phyloP scores from a whole-genome alignment of 2,329 filamentous ascomycete genomes.

The Meredithiella fracta region DNA sequence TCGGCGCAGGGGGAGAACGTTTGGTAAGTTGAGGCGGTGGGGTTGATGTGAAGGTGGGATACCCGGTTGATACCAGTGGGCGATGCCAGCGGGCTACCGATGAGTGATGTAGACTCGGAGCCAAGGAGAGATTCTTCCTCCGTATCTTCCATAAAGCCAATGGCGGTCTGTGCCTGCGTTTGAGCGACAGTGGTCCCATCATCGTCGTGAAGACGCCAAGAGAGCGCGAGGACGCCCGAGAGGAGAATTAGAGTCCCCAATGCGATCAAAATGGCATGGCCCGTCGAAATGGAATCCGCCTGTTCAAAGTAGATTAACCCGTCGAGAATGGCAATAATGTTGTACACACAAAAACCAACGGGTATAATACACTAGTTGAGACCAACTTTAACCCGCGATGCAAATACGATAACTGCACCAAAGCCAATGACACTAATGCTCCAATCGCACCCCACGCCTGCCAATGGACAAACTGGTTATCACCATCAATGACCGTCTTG shows the following conservation, averaged over 20 bases:
- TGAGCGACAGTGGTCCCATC: conserved; percentile 30
- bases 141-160: conserved; percentile 62
- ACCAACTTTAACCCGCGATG: conserved; percentile 87
- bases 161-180: conserved; percentile 53
- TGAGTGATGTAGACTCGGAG: conserved; percentile 18
- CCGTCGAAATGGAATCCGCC: conserved; percentile 56
- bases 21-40: conserved; percentile 11
- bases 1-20: conserved; percentile 25
- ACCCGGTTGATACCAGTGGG: conserved; percentile 24
- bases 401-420: conserved; percentile 87
- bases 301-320: conserved; percentile 95
- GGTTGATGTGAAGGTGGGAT: conserved; percentile 16
- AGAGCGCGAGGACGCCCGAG: conserved; percentile 74
- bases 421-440: conserved; percentile 61
- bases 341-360: conserved; percentile 98
- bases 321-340: conserved; percentile 95
- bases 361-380: conserved; percentile 89
- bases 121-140: conserved; percentile 26
- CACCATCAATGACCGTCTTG: conserved; percentile 62
- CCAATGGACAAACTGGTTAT: conserved; percentile 91
- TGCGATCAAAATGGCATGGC: conserved; percentile 67
- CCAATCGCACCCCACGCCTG: conserved; percentile 86
- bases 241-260: conserved; percentile 76
- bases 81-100: conserved; percentile 18
- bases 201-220: conserved; percentile 70